Evolutionary conservation across 2,329 filamentous ascomycete genomes (phyloP).

Genomic region (Trichothecium roseum): DNA sequence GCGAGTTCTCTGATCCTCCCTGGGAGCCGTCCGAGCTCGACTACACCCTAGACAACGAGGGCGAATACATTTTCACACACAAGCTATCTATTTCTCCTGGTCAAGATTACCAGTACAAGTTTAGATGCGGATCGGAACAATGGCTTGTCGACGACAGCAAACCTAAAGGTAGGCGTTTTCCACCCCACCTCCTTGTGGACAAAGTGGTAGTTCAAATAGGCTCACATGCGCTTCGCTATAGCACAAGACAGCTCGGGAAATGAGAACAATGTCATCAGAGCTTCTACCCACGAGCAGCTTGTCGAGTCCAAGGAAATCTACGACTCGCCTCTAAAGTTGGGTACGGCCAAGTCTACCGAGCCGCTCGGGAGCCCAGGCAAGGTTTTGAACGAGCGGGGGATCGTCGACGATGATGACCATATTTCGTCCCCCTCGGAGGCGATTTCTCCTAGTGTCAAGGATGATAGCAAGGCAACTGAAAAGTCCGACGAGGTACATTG

Average conservation of each 20-base stretch:
- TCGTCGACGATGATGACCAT: constrained; percentile 8
- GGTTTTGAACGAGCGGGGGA: constrained; percentile 1
- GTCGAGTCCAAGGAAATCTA: too few relatives aligned
- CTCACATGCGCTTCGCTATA: constrained; percentile 6
- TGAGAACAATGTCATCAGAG: constrained; percentile 34
- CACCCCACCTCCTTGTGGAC: background rate
- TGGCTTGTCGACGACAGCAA: constrained; percentile 57
- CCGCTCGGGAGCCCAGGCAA: background rate
- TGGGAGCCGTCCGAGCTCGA: constrained; percentile 62
- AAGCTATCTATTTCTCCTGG: constrained; percentile 43
- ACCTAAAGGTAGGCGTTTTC: constrained; percentile 42
- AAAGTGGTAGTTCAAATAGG: background rate
- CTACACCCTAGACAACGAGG: constrained; percentile 34
- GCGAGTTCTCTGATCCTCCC: constrained; percentile 54
- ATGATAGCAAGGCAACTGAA: constrained; percentile 31
- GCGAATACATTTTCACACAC: constrained; percentile 48
- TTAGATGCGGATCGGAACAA: constrained; percentile 56
- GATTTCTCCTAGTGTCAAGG: constrained; percentile 30
- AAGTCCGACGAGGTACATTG: constrained; percentile 19
- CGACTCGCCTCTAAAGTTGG: too few relatives aligned
- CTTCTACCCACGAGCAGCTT: constrained; percentile 1
- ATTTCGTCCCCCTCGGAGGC: constrained; percentile 28
- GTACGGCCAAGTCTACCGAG: background rate
- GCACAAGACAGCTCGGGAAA: constrained; percentile 35
- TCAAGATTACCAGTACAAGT: constrained; percentile 63